Base-by-base conservation (phyloP, 148 eudicot genomes). In the Rhododendron ovatum region DNA sequence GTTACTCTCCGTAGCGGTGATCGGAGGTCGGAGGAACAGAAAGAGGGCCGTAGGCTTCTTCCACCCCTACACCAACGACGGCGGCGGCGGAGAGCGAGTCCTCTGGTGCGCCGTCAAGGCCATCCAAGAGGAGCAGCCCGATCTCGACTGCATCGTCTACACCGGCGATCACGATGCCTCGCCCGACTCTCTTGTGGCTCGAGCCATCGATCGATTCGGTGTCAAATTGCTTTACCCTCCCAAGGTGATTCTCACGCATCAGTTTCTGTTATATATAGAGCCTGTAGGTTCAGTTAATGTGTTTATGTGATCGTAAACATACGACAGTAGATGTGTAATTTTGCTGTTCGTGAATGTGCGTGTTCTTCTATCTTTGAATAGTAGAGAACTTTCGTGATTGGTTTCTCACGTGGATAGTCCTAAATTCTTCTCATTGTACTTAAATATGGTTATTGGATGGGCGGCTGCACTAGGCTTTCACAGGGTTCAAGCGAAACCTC, bases 11-110 rank as follows among this genome's bases (percentile, higher is more conserved):
- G 17, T 18, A 26, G 83, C 89, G 22, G 7, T 67, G 13, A 74
- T 89, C 33, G 63, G 59, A 8, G 87, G 87, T 10, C 93, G 92
- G 14, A 84, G 87, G 75, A 91, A 73, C 83, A 88, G 85, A 55
- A 88, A 91, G 67, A 93, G 84, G 5, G 93, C 98, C 9, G 90
- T 93, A 3, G 98, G 92, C 53, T 95, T 98, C 87, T 98, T 98
- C 85, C 98, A 98, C 67, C 99, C 98, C 0, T 95, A 93, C 93
- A 98, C 99, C 53, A 95, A 95, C 86, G 98, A 94, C 84, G 99
- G 98, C 39, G 98, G 98, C 37, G 99, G 98, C 50, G 99, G 98
- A 74, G 99, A 98, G 90, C 91, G 99, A 90, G 98, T 98, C 77
- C 89, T 98, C 7, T 98, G 99, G 99, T 98, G 99, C 71, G 98